Base-by-base conservation (phyloP, 148 eudicot genomes). In the Fagopyrum esculentum region DNA sequence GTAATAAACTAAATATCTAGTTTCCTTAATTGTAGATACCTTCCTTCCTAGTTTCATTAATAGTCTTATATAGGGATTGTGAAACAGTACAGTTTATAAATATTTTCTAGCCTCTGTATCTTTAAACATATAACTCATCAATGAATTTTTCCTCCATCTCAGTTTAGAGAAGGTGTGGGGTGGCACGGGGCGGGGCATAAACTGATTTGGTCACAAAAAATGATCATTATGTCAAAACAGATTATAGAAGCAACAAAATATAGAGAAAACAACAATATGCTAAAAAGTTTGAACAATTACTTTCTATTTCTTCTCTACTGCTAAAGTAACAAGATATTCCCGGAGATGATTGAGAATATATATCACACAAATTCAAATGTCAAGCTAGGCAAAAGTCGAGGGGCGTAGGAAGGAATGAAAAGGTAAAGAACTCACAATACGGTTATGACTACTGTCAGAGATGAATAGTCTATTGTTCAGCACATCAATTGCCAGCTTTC, bases 401-500 rank as follows among this genome's bases (percentile, higher is more conserved):
- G 43, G 69, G 66, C 2, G 52, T 64, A 59, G 71, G 30, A 54
- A 26, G 69, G 73, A 81, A 66, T 59, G 75, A 79, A 72, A 56
- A 52, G 81, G 76, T 81, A 75, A 71, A 78, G 81, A 78, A 77
- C 89, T 72, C 75, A 94, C 98, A 76, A 94, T 91, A 61, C 98
- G 90, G 79, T 94, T 94, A 81, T 94, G 98, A 77, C 84, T 91
- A 80, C 98, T 94, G 88, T 94, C 98, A 71, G 98, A 91, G 74
- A 94, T 94, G 85, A 94, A 94, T 44, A 94, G 92, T 56, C 97
- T 86, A 68, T 87, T 86, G 81, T 94, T 94, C 76, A 88, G 78
- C 74, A 86, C 82, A 83, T 94, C 98, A 79, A 86, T 86, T 73
- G 91, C 93, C 84, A 94, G 89, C 87, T 94, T 94, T 74, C 93